These are phyloP conservation scores for Hyaloperonospora brassicae DNA, from an alignment of 352 stramenopile genomes.

Conservation along the genomic window DNA sequence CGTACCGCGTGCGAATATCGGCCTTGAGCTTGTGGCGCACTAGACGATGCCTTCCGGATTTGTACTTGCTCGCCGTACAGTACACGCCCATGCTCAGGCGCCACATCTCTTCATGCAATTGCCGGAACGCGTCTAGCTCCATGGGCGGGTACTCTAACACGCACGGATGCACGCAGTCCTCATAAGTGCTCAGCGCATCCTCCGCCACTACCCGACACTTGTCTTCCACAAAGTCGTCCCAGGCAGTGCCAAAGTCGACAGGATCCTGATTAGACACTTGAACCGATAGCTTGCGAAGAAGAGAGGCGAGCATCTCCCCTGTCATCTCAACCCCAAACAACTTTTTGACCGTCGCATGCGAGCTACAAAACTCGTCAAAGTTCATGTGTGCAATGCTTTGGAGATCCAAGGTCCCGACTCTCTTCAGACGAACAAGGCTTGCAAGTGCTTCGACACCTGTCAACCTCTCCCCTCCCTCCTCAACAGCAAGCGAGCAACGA, in stretches of 20 bases:
- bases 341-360: conserved; percentile 39
- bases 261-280: conserved; percentile 27
- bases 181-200: conserved; percentile 61
- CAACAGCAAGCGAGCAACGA: conserved; percentile 19
- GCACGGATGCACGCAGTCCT: conserved; percentile 61
- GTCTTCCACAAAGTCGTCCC: conserved; percentile 58
- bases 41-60: conserved; percentile 34
- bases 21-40: conserved; percentile 48
- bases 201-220: conserved; percentile 43
- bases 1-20: conserved; percentile 36
- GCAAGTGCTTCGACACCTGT: conserved; percentile 16
- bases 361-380: conserved; percentile 28
- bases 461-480: conserved; percentile 9
- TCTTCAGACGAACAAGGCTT: conserved; percentile 38
- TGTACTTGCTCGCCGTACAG: conserved; percentile 34
- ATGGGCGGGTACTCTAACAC: conserved; percentile 50
- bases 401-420: conserved; percentile 16
- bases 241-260: conserved; percentile 50
- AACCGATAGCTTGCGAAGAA: conserved; percentile 30
- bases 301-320: conserved; percentile 36
- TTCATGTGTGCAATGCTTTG: conserved; percentile 15
- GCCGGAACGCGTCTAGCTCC: conserved; percentile 51
- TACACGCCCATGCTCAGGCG: conserved; percentile 67
- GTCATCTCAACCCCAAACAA: conserved; percentile 60
- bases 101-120: conserved; percentile 65